Conservation (phyloP, 495 filamentous ascomycete genomes). For the Parathielavia hyrcaniae region DNA sequence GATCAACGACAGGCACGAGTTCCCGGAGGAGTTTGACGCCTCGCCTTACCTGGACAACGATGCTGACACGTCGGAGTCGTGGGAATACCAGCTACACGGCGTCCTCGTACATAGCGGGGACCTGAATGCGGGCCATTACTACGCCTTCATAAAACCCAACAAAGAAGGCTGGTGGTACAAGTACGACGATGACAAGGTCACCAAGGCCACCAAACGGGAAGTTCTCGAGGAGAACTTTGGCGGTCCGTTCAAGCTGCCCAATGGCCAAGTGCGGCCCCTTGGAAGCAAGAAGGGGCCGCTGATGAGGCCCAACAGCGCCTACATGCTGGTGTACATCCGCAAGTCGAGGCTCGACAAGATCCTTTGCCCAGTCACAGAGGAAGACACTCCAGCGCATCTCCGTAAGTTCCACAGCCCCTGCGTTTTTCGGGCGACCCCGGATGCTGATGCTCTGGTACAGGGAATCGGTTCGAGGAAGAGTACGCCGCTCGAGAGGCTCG, state of each 20-base stretch:
- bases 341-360: constrained; percentile 76
- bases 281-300: constrained; percentile 42
- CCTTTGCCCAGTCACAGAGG: constrained; percentile 62
- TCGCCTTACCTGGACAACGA: constrained; percentile 78
- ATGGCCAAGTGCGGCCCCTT: constrained; percentile 34
- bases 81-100: constrained; percentile 86
- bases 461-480: constrained; percentile 71
- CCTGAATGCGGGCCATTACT: constrained; percentile 97
- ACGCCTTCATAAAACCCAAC: constrained; percentile 89
- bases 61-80: constrained; percentile 82
- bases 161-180: constrained; percentile 93
- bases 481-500: constrained; percentile 62
- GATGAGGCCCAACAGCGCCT: constrained; percentile 64
- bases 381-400: constrained; percentile 79
- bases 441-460: constrained; percentile 40
- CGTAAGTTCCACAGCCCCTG: constrained; percentile 42
- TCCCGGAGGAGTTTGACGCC: constrained; percentile 89
- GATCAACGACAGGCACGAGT: constrained; percentile 96
- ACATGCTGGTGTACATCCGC: constrained; percentile 98
- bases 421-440: neutral
- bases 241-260: constrained; percentile 66
- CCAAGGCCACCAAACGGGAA: constrained; percentile 82
- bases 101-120: constrained; percentile 96
- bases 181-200: constrained; percentile 96
- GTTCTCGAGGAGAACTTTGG: constrained; percentile 96